A percentile compares a stretch with the other conserved stretches of the same genome.
phyloP scores from a whole-genome alignment of 2,329 filamentous ascomycete genomes.

The Lachnellula occidentalis region DNA sequence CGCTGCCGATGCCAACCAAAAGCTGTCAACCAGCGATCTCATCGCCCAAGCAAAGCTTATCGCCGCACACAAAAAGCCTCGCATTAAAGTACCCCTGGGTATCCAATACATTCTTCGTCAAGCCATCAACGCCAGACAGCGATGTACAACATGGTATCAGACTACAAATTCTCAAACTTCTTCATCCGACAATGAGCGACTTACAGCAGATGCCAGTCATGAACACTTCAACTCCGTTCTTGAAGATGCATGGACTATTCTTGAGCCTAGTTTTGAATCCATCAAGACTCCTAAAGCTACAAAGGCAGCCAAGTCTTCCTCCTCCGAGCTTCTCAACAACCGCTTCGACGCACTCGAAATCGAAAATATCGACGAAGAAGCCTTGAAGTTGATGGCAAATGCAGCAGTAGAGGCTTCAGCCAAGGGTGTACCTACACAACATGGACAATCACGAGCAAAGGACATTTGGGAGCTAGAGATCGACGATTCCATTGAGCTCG shows the following conservation, averaged over 20 bases:
- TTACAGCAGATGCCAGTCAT: not conserved
- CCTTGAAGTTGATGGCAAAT: not conserved
- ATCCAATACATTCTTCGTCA: not conserved
- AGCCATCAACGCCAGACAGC: constrained; percentile 10
- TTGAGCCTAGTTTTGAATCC: not conserved
- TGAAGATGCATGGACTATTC: not conserved
- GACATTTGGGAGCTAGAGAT: not conserved
- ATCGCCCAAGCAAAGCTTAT: not conserved
- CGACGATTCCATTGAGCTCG: not conserved
- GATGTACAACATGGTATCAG: constrained; percentile 12
- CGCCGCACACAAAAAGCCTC: not conserved
- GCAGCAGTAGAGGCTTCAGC: not conserved
- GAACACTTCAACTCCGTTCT: constrained; percentile 3
- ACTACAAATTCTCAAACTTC: not conserved
- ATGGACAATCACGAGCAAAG: not conserved
- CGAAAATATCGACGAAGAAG: not conserved
- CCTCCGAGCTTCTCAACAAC: not conserved
- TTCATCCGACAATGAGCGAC: not conserved
- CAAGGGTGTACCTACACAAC: not conserved
- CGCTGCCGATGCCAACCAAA: not conserved
- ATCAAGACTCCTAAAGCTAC: no score
- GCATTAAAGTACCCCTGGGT: not conserved
- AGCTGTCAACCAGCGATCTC: not conserved
- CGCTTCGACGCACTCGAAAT: constrained; percentile 1
- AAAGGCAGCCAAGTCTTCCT: not conserved